Evolutionary conservation across 1,284 basidiomycete species (phyloP).

Genomic region (Heterobasidion occidentale): DNA sequence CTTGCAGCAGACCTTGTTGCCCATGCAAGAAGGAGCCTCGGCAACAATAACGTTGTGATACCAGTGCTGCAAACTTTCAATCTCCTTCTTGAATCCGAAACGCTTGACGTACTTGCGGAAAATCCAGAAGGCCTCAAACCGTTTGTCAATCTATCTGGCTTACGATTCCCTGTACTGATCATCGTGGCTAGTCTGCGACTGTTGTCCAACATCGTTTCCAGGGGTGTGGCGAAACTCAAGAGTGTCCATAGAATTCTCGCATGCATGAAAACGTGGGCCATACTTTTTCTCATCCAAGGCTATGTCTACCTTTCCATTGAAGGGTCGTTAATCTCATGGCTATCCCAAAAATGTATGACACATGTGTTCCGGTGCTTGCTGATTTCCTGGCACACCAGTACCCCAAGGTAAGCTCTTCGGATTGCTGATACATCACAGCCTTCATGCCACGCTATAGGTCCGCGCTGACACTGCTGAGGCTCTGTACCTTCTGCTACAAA

Average conservation of each 20-base stretch:
- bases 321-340: conserved; percentile 61
- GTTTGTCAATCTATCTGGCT: conserved; percentile 28
- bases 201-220: conserved; percentile 47
- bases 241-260: conserved; percentile 71
- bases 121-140: conserved; percentile 37
- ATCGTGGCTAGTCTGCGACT: conserved; percentile 25
- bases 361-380: conserved; percentile 39
- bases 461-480: conserved; percentile 76
- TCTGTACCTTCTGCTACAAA: conserved; percentile 68
- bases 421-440: conserved; percentile 3
- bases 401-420: conserved; percentile 52
- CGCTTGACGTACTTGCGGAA: conserved; percentile 37
- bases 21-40: conserved; percentile 44
- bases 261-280: conserved; percentile 71
- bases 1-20: conserved; percentile 49
- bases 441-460: conserved; percentile 37
- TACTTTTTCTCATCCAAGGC: conserved; percentile 10
- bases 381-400: conserved; percentile 71
- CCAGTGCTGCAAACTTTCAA: conserved; percentile 74
- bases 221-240: conserved; percentile 61
- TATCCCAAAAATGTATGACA: conserved; percentile 35
- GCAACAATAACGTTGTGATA: conserved; percentile 65
- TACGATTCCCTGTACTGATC: conserved; percentile 8
- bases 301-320: conserved; percentile 10
- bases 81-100: conserved; percentile 61